Conservation (phyloP, 495 filamentous ascomycete genomes). For the Aspergillus incahuasiensis region DNA sequence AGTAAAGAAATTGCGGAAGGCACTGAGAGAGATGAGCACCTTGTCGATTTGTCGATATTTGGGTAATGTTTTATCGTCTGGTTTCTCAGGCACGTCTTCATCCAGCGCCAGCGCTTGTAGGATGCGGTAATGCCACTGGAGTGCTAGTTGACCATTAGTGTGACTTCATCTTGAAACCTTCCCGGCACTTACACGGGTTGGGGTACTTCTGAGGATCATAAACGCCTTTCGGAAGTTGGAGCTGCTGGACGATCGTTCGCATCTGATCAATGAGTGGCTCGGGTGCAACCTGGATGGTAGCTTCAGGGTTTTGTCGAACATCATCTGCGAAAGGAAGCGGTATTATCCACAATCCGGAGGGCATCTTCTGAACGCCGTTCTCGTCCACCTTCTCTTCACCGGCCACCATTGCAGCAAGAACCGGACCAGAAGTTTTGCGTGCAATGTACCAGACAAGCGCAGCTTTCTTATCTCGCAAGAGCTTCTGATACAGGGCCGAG, state of each 20-base stretch:
- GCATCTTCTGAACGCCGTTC: constrained; percentile 60
- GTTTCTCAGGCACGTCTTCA: constrained; percentile 77
- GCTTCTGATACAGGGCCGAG: constrained; percentile 82
- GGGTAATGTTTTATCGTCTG: constrained; percentile 80
- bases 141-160: constrained; percentile 30
- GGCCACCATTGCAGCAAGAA: constrained; percentile 75
- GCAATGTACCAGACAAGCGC: constrained; percentile 87
- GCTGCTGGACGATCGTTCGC: constrained; percentile 72
- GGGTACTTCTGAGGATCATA: constrained; percentile 87
- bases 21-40: constrained; percentile 20
- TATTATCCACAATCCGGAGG: constrained; percentile 84
- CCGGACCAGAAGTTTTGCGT: constrained; percentile 69
- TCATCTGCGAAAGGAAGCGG: constrained; percentile 91
- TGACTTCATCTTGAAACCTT: neutral
- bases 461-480: constrained; percentile 70
- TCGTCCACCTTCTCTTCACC: constrained; percentile 64
- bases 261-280: constrained; percentile 73
- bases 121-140: constrained; percentile 98
- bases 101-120: constrained; percentile 89
- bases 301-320: constrained; percentile 66
- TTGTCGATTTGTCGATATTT: constrained; percentile 83
- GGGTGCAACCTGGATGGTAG: constrained; percentile 53
- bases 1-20: neutral
- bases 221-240: constrained; percentile 80
- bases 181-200: constrained; percentile 58